phyloP scores from a whole-genome alignment of 164 flowering plant species.

The Litsea cubeba region DNA sequence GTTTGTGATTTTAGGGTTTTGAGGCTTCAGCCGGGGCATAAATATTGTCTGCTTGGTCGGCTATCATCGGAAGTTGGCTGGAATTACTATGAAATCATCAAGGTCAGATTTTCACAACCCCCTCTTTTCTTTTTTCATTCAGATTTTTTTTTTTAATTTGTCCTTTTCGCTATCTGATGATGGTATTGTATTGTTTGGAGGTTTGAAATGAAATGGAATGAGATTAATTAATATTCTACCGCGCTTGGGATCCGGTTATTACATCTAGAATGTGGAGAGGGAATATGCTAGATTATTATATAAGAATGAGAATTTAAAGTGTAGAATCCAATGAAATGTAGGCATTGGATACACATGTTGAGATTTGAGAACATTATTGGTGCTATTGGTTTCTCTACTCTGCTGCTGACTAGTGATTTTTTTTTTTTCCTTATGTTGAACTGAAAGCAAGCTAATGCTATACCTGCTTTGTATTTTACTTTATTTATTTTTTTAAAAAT shows the following conservation, averaged over 20 bases:
- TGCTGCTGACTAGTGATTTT: background rate
- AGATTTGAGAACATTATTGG: background rate
- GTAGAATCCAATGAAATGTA: background rate
- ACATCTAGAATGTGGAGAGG: no score
- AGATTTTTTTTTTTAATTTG: no score
- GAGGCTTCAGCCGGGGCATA: conserved; percentile 91
- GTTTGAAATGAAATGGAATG: background rate
- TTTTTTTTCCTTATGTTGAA: no score
- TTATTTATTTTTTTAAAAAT: no score
- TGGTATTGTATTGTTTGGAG: background rate
- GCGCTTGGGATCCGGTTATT: no score
- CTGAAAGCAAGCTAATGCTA: background rate
- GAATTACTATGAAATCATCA: conserved; percentile 82
- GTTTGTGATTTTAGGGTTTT: conserved; percentile 52
- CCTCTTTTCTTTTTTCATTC: background rate
- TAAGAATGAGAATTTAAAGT: no score
- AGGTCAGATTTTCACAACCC: conserved; percentile 27
- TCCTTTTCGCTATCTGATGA: background rate
- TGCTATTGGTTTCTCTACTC: background rate
- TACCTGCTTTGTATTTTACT: background rate
- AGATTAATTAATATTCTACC: no score
- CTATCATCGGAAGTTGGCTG: conserved; percentile 86
- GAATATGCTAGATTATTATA: no score
- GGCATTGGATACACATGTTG: background rate
- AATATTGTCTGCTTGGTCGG: conserved; percentile 74